Evolutionary conservation across 208 protist genomes (phyloP), one percentile per base, ranked within the genome.

Genomic region (Phytomonas sp.): DNA sequence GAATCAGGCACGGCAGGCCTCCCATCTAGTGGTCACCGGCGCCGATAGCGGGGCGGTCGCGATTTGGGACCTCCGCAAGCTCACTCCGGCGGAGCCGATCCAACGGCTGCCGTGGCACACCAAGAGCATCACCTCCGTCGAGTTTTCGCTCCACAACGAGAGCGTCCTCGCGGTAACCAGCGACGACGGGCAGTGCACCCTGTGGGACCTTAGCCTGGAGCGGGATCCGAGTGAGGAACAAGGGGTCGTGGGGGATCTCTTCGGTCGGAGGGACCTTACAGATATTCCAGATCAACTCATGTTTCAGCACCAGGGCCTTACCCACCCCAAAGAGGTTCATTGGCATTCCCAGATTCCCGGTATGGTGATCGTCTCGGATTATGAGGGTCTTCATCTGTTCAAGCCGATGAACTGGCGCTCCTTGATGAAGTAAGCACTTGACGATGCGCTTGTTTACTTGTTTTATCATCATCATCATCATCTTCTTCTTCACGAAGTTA

Each of bases 121-220:
- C 60, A 87, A 87, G 67, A 86, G 82, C 43, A 98, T 99, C 76
- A 98, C 98, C 0, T 97, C 93, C 4, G 83, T 99, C 26, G 96
- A 99, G 87, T 99, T 98, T 85, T 91, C 97, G 53, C 92, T 95
- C 40, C 94, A 90, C 69, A 98, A 99, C 60, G 90, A 97, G 70
- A 98, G 96, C 53, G 88, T 98, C 37, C 73, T 99, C 9, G 87
- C 96, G 56, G 96, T 98, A 6, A 87, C 91, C 7, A 90, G 89
- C 59, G 95, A 93, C 51, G 97, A 98, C 66, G 85, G 91, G 2
- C 89, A 97, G 83, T 91, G 98, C 61, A 98, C 97, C 0, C 81
- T 99, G 73, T 99, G 98, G 98, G 98, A 99, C 78, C 86, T 99
- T 36, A 97, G 95, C 62, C 81, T 99, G 1, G 98, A 99, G 85